A percentile compares a stretch with the other conserved stretches of the same genome.
phyloP scores from a whole-genome alignment of 2,329 filamentous ascomycete genomes.

The Dothideomycetes sp. region DNA sequence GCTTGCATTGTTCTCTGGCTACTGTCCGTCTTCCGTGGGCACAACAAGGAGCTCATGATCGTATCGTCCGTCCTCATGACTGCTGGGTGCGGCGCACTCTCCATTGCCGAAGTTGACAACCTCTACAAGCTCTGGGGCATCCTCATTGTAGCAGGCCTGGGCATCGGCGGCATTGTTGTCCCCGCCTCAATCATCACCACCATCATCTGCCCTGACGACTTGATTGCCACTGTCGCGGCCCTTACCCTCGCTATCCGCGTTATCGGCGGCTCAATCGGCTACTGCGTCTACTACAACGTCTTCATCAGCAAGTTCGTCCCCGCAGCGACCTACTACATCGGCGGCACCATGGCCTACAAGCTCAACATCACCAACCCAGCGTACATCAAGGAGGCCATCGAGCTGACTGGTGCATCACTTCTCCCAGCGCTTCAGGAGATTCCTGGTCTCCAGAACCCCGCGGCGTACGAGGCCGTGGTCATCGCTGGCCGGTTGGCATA shows the following conservation, averaged over 20 bases:
- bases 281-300: constrained; percentile 40
- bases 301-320: constrained; percentile 37
- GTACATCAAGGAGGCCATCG: constrained; percentile 40
- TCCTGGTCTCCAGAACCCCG: constrained; percentile 41
- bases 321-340: constrained; percentile 37
- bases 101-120: constrained; percentile 19
- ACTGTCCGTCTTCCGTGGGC: constrained; percentile 46
- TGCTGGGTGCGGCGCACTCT: constrained; percentile 32
- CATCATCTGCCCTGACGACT: constrained; percentile 58
- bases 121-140: constrained; percentile 41
- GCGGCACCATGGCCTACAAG: constrained; percentile 36
- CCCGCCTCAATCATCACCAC: constrained; percentile 54
- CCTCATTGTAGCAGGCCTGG: constrained; percentile 50
- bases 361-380: constrained; percentile 38
- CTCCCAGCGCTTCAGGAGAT: constrained; percentile 37
- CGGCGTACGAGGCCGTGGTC: constrained; percentile 42
- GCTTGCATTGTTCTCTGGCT: constrained; percentile 48
- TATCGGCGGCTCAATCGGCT: constrained; percentile 51
- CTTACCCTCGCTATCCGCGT: constrained; percentile 60
- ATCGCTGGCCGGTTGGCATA: constrained; percentile 45
- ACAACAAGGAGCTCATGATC: constrained; percentile 50
- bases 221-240: constrained; percentile 59
- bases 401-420: constrained; percentile 42
- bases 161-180: constrained; percentile 57
- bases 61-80: constrained; percentile 53